Evolutionary conservation across 768 basidiomycete genomes (phyloP).

Genomic region (Psilocybe tampanensis): DNA sequence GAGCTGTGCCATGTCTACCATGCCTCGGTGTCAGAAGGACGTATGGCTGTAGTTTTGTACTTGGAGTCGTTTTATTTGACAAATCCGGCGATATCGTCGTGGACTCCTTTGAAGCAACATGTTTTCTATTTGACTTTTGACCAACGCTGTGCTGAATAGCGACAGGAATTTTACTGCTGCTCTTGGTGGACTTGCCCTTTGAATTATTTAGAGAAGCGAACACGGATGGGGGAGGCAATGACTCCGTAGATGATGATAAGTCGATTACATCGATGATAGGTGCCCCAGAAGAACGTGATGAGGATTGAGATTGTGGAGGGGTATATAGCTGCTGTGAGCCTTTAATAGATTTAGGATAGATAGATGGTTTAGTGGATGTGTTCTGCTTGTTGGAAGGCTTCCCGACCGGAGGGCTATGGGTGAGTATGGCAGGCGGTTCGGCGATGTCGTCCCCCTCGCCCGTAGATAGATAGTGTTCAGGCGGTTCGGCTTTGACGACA

Average conservation of each 20-base stretch:
- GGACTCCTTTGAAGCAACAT: not conserved
- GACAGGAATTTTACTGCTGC: not conserved
- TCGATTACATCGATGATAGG: slow-evolving; percentile 8
- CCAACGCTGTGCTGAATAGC: not conserved
- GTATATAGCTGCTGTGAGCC: slow-evolving; percentile 36
- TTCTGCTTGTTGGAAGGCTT: not conserved
- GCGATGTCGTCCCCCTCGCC: too few relatives aligned
- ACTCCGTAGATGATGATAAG: slow-evolving; percentile 7
- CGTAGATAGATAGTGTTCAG: too few relatives aligned
- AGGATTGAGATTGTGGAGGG: slow-evolving; percentile 41
- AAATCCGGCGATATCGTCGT: not conserved
- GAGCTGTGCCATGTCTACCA: not conserved
- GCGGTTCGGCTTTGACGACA: slow-evolving; percentile 18
- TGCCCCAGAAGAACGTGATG: slow-evolving; percentile 23
- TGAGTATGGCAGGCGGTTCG: too few relatives aligned
- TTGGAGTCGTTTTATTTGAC: not conserved
- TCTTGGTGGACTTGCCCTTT: not conserved
- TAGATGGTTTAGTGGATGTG: not conserved
- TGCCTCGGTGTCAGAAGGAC: not conserved
- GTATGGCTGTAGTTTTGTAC: not conserved
- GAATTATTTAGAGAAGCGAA: slow-evolving; percentile 9
- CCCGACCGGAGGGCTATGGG: too few relatives aligned
- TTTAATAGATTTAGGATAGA: not conserved
- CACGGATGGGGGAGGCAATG: slow-evolving; percentile 16
- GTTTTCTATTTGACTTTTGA: not conserved